Evolutionary conservation across 1,139 yeast genomes (phyloP).

Genomic region (Scheffersomyces titani): DNA sequence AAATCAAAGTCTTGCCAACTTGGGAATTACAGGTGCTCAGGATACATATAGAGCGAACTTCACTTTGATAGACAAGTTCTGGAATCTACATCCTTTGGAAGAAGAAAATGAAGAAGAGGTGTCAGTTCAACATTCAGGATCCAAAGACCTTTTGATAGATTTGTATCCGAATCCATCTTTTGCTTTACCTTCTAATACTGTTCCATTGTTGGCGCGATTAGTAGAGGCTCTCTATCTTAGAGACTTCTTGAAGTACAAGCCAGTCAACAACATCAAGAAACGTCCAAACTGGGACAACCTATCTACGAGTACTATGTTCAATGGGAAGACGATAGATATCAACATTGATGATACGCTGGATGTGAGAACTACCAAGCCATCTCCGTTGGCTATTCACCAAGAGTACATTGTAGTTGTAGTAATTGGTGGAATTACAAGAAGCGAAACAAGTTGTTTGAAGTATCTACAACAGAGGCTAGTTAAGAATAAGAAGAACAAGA

Average conservation of each 20-base stretch:
- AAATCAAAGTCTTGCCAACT: constrained; percentile 3
- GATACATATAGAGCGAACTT: constrained; percentile 35
- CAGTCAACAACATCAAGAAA: constrained; percentile 37
- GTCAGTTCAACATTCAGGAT: constrained; percentile 4
- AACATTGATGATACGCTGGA: constrained; percentile 35
- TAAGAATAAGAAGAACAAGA: constrained; percentile 34
- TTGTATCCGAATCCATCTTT: constrained; percentile 49
- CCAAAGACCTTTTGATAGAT: constrained; percentile 13
- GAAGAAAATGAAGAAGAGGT: constrained; percentile 21
- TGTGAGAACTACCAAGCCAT: constrained; percentile 12
- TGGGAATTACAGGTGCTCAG: constrained; percentile 38
- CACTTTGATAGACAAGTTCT: constrained; percentile 43
- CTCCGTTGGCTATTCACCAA: constrained; percentile 4
- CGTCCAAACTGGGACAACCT: constrained; percentile 50
- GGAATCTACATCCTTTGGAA: constrained; percentile 45
- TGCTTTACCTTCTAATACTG: constrained; percentile 52
- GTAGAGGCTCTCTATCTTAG: constrained; percentile 54
- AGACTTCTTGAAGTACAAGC: constrained; percentile 45
- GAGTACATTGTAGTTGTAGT: constrained; percentile 53
- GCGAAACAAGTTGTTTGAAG: constrained; percentile 70
- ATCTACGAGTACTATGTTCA: constrained; percentile 39
- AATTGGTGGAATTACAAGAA: constrained; percentile 79
- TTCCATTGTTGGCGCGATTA: constrained; percentile 49
- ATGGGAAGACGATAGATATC: constrained; percentile 37
- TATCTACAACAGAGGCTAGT: constrained; percentile 47